Conservation (phyloP, 495 filamentous ascomycete species). For the Hyaloscypha finlandica region DNA sequence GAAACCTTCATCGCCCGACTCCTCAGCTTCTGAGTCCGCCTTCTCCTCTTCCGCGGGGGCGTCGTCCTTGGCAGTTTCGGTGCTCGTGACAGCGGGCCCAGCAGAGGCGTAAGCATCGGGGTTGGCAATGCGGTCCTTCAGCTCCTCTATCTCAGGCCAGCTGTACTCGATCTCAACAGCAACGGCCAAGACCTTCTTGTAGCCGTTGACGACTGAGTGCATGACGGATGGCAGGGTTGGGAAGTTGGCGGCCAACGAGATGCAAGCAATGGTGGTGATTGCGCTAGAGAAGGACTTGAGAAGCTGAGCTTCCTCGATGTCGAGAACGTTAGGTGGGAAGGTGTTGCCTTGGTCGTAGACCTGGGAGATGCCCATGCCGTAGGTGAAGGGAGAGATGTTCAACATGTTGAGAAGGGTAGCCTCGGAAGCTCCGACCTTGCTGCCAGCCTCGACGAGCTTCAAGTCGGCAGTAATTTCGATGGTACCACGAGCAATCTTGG, state of each 20-base stretch:
- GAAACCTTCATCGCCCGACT: slow-evolving; percentile 61
- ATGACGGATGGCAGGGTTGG: slow-evolving; percentile 95
- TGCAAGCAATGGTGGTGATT: slow-evolving; percentile 80
- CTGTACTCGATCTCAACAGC: slow-evolving; percentile 88
- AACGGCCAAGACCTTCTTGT: slow-evolving; percentile 95
- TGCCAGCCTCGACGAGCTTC: slow-evolving; percentile 91
- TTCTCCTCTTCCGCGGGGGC: slow-evolving; percentile 53
- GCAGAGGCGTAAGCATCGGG: slow-evolving; percentile 88
- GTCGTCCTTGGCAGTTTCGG: slow-evolving; percentile 47
- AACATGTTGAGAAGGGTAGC: slow-evolving; percentile 98
- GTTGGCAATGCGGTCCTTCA: slow-evolving; percentile 99
- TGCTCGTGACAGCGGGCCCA: slow-evolving; percentile 53
- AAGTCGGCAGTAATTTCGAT: slow-evolving; percentile 99
- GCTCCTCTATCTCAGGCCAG: slow-evolving; percentile 93
- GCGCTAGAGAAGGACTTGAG: slow-evolving; percentile 80
- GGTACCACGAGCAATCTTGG: slow-evolving; percentile 99
- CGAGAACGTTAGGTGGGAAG: slow-evolving; percentile 80
- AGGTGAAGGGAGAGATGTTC: slow-evolving; percentile 99
- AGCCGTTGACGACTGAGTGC: slow-evolving; percentile 91
- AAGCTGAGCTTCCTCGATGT: slow-evolving; percentile 92
- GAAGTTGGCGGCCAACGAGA: slow-evolving; percentile 91
- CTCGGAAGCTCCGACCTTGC: slow-evolving; percentile 97
- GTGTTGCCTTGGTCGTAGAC: slow-evolving; percentile 95
- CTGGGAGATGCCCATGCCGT: slow-evolving; percentile 94
- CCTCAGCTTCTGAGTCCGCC: slow-evolving; percentile 62